Evolutionary conservation across 2,329 filamentous ascomycete species (phyloP), one percentile per base, ranked within the genome.

Genomic region (Albophoma yamanashiensis): DNA sequence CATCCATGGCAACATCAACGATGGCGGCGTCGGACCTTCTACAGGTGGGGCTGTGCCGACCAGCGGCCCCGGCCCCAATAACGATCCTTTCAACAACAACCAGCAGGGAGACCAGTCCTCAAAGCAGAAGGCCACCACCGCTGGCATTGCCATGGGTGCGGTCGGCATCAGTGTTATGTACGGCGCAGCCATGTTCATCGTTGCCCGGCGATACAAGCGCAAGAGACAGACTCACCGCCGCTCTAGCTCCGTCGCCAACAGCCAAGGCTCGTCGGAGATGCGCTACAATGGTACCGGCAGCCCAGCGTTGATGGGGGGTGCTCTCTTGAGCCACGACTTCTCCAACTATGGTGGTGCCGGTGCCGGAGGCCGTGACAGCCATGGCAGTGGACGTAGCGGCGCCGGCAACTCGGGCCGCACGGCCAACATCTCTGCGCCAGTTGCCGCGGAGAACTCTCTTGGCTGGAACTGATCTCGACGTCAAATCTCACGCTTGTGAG

Each of bases 371-470:
- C 78, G 76, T 60, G 80, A 85, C 71, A 86, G 84, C 67, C 84
- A 88, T 59, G 84, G 82, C 66, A 92, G 89, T 71, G 89, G 88
- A 62, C 78, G 77, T 58, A 74, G 80, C 66, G 79, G 78, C 58
- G 78, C 76, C 72, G 76, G 76, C 67, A 78, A 79, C 73, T 84
- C 81, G 45, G 81, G 74, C 27, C 79, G 82, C 56, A 84, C 81
- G 4, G 80, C 81, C 52, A 80, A 88, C 74, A 96, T 97, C 72
- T 95, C 90, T 63, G 90, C 91, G 40, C 92, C 92, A 4, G 89
- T 96, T 64, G 92, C 92, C 74, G 89, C 92, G 4, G 92, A 95
- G 79, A 97, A 97, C 81, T 96, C 91, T 58, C 83, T 97, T 65
- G 92, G 92, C 68, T 97, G 92, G 92, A 96, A 95, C 79, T 97